A percentile compares a stretch with the other conserved stretches of the same genome.
Evolutionary conservation across 306 rosid species (phyloP).

Genomic region (Mimosa pudica): DNA sequence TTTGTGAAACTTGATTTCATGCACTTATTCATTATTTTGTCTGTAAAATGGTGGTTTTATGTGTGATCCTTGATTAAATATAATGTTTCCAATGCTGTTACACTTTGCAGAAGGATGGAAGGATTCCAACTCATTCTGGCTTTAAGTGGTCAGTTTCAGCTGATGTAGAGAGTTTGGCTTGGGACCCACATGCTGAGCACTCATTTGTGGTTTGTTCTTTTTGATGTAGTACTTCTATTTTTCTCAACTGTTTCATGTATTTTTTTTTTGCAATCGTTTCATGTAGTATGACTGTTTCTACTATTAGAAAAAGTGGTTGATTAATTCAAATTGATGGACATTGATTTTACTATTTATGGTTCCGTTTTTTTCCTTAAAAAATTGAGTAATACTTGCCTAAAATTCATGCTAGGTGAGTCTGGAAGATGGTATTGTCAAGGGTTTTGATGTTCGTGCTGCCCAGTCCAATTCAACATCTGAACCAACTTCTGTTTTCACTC

Average conservation of each 20-base stretch:
- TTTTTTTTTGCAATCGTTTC: not conserved
- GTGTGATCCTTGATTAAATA: conserved; percentile 31
- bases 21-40: not conserved
- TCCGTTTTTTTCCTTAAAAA: not conserved
- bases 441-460: conserved; percentile 82
- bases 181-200: conserved; percentile 91
- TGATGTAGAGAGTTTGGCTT: conserved; percentile 93
- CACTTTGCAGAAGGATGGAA: conserved; percentile 80
- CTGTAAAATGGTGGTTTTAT: not conserved
- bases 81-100: conserved; percentile 28
- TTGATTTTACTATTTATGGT: not conserved
- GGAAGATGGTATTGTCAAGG: conserved; percentile 79
- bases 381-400: not conserved
- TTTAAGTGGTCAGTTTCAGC: conserved; percentile 75
- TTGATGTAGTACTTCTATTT: conserved; percentile 7
- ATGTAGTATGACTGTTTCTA: not conserved
- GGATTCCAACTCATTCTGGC: conserved; percentile 81
- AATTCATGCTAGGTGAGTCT: conserved; percentile 76
- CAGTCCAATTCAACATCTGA: conserved; percentile 54
- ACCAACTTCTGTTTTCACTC: conserved; percentile 66
- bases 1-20: not conserved
- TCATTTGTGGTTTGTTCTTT: conserved; percentile 72
- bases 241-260: not conserved
- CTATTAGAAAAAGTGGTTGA: not conserved
- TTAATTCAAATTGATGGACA: not conserved